phyloP scores from a whole-genome alignment of 768 basidiomycete genomes.

The Hydnum rufescens region DNA sequence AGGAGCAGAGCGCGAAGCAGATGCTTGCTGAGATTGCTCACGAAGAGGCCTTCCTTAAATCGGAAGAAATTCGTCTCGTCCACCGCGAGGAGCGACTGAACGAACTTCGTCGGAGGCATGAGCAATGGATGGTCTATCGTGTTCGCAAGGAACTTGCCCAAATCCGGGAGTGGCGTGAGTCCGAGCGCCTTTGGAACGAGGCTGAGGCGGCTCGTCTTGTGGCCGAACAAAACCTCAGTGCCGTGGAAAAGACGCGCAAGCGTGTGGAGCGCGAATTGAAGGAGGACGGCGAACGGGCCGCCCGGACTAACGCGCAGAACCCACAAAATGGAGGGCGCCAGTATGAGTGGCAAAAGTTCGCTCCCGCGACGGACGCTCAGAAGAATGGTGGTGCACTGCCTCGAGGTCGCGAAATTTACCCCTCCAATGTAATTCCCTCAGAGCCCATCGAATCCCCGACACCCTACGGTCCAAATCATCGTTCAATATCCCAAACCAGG shows the following conservation, averaged over 20 bases:
- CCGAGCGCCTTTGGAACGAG: neutral
- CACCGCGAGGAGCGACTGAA: neutral
- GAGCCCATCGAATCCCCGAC: too few species aligned
- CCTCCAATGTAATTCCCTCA: too few species aligned
- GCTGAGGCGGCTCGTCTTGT: neutral
- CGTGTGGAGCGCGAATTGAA: neutral
- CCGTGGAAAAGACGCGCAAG: neutral
- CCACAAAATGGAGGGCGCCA: too few species aligned
- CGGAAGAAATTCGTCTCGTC: neutral
- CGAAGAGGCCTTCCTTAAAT: neutral
- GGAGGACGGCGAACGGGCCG: neutral
- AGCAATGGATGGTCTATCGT: constrained; percentile 1
- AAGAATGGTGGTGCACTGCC: too few species aligned
- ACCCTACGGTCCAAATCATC: too few species aligned
- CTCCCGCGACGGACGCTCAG: too few species aligned
- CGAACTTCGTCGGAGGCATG: neutral
- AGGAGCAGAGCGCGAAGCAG: neutral
- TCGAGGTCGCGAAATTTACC: too few species aligned
- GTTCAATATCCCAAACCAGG: too few species aligned
- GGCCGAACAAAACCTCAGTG: neutral
- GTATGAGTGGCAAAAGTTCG: too few species aligned
- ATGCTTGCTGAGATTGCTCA: neutral
- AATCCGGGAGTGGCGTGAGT: neutral
- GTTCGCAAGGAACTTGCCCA: constrained; percentile 1
- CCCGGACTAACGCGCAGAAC: neutral